These are phyloP conservation scores for Trichomonas vaginalis DNA, from an alignment of 208 protist genomes.

Conservation along the genomic window DNA sequence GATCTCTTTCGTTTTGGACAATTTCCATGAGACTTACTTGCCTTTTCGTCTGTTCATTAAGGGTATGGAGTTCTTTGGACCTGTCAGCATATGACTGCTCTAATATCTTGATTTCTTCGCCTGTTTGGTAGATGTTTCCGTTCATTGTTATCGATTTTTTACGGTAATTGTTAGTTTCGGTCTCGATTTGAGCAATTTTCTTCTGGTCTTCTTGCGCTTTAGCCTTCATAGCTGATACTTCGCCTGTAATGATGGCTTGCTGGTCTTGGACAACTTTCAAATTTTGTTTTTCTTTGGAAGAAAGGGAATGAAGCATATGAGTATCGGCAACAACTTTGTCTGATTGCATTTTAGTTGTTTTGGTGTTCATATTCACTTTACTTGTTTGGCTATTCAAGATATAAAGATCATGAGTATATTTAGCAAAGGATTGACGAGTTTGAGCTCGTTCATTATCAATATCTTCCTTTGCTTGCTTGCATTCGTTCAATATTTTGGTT, in stretches of 20 bases:
- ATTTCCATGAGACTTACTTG: background rate
- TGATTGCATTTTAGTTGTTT: background rate
- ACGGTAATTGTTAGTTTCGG: background rate
- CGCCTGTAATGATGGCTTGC: background rate
- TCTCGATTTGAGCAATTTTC: background rate
- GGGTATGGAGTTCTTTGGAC: background rate
- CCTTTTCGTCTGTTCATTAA: background rate
- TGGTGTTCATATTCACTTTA: background rate
- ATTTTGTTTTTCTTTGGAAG: background rate
- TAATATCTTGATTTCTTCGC: background rate
- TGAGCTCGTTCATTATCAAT: background rate
- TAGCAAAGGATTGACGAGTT: background rate
- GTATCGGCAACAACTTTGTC: background rate
- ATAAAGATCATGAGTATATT: background rate
- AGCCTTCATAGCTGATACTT: background rate
- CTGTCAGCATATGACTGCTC: background rate
- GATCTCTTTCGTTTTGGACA: background rate
- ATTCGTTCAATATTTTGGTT: background rate
- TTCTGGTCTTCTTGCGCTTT: background rate
- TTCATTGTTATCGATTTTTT: background rate
- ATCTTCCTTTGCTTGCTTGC: background rate
- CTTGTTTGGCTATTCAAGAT: background rate
- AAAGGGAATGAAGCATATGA: background rate
- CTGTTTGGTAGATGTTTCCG: background rate
- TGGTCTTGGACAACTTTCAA: background rate